phyloP scores from a whole-genome alignment of 768 basidiomycete species.

The Mycena albidolilacea region DNA sequence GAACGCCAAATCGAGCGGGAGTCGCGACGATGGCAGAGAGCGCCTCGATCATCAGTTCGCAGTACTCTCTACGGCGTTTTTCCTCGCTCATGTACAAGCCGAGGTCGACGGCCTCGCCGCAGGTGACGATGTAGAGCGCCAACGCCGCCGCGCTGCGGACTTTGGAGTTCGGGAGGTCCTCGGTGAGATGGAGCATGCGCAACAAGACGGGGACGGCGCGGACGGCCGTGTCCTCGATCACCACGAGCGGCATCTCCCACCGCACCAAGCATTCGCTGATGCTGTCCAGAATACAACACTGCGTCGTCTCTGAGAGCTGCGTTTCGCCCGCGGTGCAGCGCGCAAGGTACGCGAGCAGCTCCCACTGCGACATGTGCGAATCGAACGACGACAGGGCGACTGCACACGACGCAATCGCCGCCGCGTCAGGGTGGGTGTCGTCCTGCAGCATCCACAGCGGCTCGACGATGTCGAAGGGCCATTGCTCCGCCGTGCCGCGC shows the following conservation, averaged over 20 bases:
- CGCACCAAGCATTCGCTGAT: constrained; percentile 53
- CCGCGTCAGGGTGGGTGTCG: constrained; percentile 47
- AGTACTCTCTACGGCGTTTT: constrained; percentile 48
- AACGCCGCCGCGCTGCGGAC: constrained; percentile 50
- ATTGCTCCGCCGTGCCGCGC: constrained; percentile 51
- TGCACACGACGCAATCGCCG: constrained; percentile 54
- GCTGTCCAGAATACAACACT: constrained; percentile 57
- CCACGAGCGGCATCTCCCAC: constrained; percentile 56
- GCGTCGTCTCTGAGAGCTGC: constrained; percentile 49
- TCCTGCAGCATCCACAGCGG: constrained; percentile 54
- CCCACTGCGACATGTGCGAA: constrained; percentile 52
- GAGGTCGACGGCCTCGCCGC: constrained; percentile 44
- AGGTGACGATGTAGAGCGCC: constrained; percentile 51
- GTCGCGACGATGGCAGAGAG: constrained; percentile 51
- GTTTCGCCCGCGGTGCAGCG: constrained; percentile 49
- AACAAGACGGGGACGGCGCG: constrained; percentile 54
- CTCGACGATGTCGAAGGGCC: constrained; percentile 53
- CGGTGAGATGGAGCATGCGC: constrained; percentile 49
- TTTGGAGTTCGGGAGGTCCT: constrained; percentile 47
- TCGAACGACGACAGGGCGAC: constrained; percentile 55
- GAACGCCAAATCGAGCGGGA: constrained; percentile 50
- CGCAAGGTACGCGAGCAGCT: constrained; percentile 52
- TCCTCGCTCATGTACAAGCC: constrained; percentile 48
- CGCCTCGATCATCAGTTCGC: constrained; percentile 50
- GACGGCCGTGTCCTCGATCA: constrained; percentile 52